Conservation (phyloP, 2,329 filamentous ascomycete species). For the Fusarium graminum region DNA sequence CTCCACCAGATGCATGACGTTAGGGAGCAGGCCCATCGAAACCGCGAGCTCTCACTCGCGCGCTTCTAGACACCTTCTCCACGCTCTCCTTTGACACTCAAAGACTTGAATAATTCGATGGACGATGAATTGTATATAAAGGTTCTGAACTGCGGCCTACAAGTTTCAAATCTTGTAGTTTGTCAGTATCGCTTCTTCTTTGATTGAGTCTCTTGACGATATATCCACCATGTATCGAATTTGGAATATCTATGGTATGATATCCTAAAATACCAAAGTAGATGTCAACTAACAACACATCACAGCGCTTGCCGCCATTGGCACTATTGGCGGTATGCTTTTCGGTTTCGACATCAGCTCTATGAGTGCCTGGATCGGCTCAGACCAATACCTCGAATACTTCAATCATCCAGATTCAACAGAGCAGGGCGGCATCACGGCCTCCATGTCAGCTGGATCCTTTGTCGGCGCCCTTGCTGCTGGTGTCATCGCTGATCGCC, state of each 20-base stretch:
- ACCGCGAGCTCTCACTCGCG: slow-evolving; percentile 41
- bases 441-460: slow-evolving; percentile 63
- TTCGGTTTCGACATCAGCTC: slow-evolving; percentile 71
- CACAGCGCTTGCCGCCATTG: slow-evolving; percentile 55
- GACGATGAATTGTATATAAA: slow-evolving; percentile 40
- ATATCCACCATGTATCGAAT: slow-evolving; percentile 52
- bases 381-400: slow-evolving; percentile 64
- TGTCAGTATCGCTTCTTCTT: slow-evolving; percentile 5
- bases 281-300: slow-evolving; percentile 31
- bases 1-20: slow-evolving; percentile 42
- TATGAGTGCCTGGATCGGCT: slow-evolving; percentile 69
- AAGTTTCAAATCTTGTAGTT: slow-evolving; percentile 6
- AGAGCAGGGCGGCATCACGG: slow-evolving; percentile 64
- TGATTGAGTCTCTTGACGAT: background rate
- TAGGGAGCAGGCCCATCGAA: slow-evolving; percentile 37
- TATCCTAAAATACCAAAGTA: background rate
- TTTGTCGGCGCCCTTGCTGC: slow-evolving; percentile 61
- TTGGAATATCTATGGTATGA: slow-evolving; percentile 55
- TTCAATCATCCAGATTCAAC: slow-evolving; percentile 62
- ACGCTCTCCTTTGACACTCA: slow-evolving; percentile 30
- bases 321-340: slow-evolving; percentile 59
- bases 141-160: background rate
- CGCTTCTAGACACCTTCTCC: slow-evolving; percentile 46
- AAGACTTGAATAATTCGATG: slow-evolving; percentile 2
- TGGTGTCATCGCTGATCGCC: slow-evolving; percentile 61